Evolutionary conservation across 2,329 filamentous ascomycete species (phyloP).

Genomic region (Fusarium circinatum): DNA sequence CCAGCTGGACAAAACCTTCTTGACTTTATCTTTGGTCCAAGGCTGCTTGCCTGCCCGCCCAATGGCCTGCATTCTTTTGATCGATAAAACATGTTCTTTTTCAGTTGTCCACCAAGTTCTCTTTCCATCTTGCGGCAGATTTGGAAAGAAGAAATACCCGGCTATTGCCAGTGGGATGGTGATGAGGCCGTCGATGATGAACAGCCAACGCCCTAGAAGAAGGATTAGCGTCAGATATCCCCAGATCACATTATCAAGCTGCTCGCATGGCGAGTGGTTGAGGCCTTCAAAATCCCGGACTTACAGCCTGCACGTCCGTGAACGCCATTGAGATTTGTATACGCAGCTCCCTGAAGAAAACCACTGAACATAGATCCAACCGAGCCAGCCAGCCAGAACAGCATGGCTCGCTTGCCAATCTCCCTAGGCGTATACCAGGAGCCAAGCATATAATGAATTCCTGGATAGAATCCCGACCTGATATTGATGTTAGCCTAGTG

Average conservation of each 20-base stretch:
- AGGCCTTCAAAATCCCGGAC: rapidly evolving
- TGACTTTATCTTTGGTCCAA: conserved; percentile 24
- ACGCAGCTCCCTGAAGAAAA: conserved; percentile 30
- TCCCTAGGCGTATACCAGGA: conserved; percentile 38
- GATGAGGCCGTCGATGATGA: conserved; percentile 50
- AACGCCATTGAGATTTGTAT: conserved; percentile 25
- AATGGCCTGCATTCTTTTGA: conserved; percentile 11
- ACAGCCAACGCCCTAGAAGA: conserved; percentile 44
- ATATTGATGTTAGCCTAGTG: conserved; percentile 49
- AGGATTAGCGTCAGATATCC: background rate
- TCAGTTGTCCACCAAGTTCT: conserved; percentile 43
- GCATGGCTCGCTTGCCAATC: conserved; percentile 32
- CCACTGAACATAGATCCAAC: conserved; percentile 30
- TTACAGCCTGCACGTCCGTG: conserved; percentile 24
- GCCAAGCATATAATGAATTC: conserved; percentile 36
- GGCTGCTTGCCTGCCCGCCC: conserved; percentile 29
- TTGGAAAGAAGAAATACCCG: conserved; percentile 45
- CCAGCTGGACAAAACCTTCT: conserved; percentile 24
- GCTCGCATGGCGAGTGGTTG: background rate
- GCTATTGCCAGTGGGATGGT: conserved; percentile 20
- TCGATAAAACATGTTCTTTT: conserved; percentile 34
- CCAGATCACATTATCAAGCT: too few relatives aligned
- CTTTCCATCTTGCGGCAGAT: conserved; percentile 36
- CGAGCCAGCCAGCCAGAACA: conserved; percentile 34
- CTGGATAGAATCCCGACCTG: conserved; percentile 61